A percentile compares a stretch with the other conserved stretches of the same genome.
These are phyloP conservation scores for Thalia dealbata DNA, from an alignment of 176 grass and related monocot species.

Conservation along the genomic window DNA sequence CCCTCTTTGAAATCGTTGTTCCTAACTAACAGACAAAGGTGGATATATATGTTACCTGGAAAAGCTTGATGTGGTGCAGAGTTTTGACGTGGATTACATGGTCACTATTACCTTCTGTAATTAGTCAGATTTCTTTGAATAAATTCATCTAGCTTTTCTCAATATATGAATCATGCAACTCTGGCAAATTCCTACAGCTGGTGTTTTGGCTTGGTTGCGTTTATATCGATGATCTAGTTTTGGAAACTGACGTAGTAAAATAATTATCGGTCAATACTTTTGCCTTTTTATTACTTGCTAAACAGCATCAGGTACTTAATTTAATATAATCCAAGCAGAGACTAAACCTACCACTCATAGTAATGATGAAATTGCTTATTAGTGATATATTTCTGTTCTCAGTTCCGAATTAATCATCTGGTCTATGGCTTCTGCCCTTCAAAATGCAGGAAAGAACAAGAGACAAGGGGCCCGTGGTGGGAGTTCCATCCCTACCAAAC, in stretches of 20 bases:
- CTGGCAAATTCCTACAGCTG: not conserved
- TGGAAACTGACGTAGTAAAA: too few species aligned
- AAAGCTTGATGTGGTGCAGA: not conserved
- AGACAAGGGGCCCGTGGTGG: slow-evolving; percentile 1
- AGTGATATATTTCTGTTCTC: not conserved
- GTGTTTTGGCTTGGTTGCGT: too few species aligned
- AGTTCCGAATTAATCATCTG: not conserved
- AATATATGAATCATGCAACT: not conserved
- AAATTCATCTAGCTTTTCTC: not conserved
- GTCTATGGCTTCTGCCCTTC: not conserved
- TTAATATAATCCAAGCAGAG: not conserved
- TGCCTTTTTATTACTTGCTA: not conserved
- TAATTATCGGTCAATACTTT: too few species aligned
- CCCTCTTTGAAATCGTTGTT: not conserved
- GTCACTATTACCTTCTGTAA: not conserved
- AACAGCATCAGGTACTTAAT: not conserved
- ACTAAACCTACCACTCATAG: not conserved
- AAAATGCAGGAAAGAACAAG: not conserved
- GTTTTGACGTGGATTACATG: not conserved
- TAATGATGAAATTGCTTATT: not conserved
- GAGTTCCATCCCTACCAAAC: not conserved
- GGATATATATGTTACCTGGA: too few species aligned
- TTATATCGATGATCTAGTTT: too few species aligned
- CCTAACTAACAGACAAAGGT: not conserved
- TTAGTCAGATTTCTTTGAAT: not conserved